Evolutionary conservation across 164 flowering plant species (phyloP), one percentile per base, ranked within the genome.

Genomic region (Magnolia officinalis): DNA sequence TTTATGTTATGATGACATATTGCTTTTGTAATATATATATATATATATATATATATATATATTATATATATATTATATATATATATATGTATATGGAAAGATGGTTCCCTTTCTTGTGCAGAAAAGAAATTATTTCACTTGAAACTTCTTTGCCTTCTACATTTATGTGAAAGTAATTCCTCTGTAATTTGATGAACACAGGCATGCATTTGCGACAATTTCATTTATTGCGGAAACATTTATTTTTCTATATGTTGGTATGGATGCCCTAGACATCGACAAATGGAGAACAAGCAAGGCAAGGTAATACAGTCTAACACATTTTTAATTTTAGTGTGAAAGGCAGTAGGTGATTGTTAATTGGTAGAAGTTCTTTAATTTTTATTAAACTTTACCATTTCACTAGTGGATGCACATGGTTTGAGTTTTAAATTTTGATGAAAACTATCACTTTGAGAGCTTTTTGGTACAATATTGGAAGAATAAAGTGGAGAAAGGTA

Each of bases 201-300:
- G 98, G 92, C 98, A 93, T 85, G 83, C 89, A 76, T 93, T 93
- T 83, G 98, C 96, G 20, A 93, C 98, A 20, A 74, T 93, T 76
- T 93, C 98, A 69, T 93, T 91, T 81, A 86, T 93, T 78, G 85
- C 92, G 50, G 98, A 93, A 85, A 89, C 80, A 55, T 93, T 91
- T 72, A 89, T 93, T 80, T 93, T 93, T 80, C 88, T 91, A 8
- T 93, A 91, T 80, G 98, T 93, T 51, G 98, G 98, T 6, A 93
- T 93, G 98, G 98, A 93, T 87, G 98, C 98, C 16, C 78, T 93
- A 84, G 98, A 93, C 84, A 88, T 93, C 73, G 96, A 91, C 78
- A 93, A 91, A 78, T 93, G 98, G 98, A 74, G 20, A 61, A 50
- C 50, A 45, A 74, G 75, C 69, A 74, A 74, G 5, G 75, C 75